Conservation (phyloP, 345 rosid species). For the Pistacia vera region DNA sequence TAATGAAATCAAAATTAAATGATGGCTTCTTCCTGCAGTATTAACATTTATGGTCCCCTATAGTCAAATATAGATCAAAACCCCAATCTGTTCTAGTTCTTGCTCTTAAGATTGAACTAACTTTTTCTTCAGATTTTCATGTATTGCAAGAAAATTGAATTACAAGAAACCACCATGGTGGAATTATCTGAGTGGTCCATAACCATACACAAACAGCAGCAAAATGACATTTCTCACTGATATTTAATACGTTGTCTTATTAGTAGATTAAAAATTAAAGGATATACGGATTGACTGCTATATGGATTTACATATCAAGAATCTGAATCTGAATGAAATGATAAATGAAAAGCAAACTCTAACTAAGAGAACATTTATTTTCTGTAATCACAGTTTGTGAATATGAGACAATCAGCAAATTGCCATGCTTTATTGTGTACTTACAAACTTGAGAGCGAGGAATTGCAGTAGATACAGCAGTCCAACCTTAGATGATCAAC, state of each 20-base stretch:
- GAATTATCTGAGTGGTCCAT: constrained; percentile 18
- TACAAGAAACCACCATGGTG: constrained; percentile 5
- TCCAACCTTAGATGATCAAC: constrained; percentile 49
- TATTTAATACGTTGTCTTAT: not conserved
- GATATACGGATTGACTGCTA: not conserved
- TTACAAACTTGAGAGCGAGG: constrained; percentile 32
- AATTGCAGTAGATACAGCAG: constrained; percentile 72
- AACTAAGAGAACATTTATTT: constrained; percentile 4
- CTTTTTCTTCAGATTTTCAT: not conserved
- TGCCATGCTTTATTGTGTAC: constrained; percentile 13
- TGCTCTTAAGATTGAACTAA: not conserved
- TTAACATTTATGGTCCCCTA: not conserved
- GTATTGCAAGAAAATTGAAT: not conserved
- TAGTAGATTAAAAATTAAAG: not conserved
- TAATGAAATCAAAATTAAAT: not conserved
- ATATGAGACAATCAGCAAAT: not conserved
- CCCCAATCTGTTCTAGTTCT: not conserved
- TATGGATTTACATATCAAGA: not conserved
- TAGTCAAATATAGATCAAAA: not conserved
- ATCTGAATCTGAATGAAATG: not conserved
- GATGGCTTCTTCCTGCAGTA: not conserved
- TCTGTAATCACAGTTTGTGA: not conserved
- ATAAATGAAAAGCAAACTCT: not conserved
- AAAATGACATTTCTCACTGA: no score
- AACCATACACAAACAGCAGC: not conserved